These are phyloP conservation scores for Colletotrichum gloeosporioides DNA, from an alignment of 2,329 filamentous ascomycete genomes.

Conservation along the genomic window DNA sequence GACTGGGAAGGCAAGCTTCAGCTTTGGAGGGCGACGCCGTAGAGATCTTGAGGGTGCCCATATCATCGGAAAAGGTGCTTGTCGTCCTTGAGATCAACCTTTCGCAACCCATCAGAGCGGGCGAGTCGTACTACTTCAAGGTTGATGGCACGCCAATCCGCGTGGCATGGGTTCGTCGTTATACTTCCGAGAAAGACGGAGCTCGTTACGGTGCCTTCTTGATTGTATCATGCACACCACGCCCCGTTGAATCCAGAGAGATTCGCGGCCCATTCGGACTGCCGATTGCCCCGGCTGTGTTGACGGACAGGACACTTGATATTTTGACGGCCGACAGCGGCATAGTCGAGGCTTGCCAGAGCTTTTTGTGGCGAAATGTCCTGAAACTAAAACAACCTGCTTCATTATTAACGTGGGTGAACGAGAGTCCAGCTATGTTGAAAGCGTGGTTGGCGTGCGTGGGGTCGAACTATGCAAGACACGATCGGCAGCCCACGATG, in stretches of 20 bases:
- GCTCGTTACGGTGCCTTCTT: not conserved
- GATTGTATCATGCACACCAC: not conserved
- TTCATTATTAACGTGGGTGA: not conserved
- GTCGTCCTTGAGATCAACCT: not conserved
- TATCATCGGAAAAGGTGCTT: not conserved
- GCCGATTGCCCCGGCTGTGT: not conserved
- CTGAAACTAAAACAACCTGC: not conserved
- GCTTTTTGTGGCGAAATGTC: not conserved
- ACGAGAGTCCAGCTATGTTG: not conserved
- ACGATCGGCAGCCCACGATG: not conserved
- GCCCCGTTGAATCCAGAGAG: not conserved
- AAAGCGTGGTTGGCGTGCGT: not conserved
- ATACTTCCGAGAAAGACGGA: not conserved
- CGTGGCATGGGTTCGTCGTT: not conserved
- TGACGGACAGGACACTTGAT: not conserved
- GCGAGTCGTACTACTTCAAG: not conserved
- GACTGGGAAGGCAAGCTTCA: not conserved
- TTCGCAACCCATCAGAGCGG: not conserved
- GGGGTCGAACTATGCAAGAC: not conserved
- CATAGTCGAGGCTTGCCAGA: not conserved
- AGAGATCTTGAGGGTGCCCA: not conserved
- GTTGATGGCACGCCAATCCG: not conserved
- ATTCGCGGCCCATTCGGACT: not conserved
- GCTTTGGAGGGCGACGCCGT: not conserved
- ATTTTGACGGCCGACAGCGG: not conserved